A percentile compares a stretch with the other conserved stretches of the same genome.
Conservation (phyloP, 164 flowering plant species). For the Chloranthus sessilifolius region DNA sequence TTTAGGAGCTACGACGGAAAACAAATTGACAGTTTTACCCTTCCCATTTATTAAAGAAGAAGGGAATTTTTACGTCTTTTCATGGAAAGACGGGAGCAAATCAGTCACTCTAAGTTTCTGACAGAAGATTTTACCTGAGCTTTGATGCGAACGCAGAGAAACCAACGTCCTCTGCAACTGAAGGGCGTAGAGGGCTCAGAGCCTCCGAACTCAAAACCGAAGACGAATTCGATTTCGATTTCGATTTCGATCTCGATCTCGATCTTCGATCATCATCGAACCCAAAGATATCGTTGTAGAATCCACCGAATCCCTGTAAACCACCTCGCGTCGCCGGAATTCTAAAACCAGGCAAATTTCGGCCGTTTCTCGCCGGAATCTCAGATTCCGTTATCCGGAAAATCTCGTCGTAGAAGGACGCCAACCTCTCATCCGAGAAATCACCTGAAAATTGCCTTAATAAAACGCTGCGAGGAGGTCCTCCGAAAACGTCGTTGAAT, state of each 20-base stretch:
- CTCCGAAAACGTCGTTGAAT: conserved; percentile 85
- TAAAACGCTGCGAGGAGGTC: conserved; percentile 68
- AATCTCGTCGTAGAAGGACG: conserved; percentile 48
- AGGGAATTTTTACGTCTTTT: too few species aligned
- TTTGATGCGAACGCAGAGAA: conserved; percentile 49
- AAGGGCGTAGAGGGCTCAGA: conserved; percentile 54
- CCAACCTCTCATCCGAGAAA: conserved; percentile 7
- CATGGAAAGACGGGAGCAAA: not conserved
- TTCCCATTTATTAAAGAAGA: too few species aligned
- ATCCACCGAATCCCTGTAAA: conserved; percentile 14
- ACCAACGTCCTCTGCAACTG: conserved; percentile 39
- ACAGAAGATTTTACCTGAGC: conserved; percentile 50
- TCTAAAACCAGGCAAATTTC: conserved; percentile 48
- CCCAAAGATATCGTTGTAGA: conserved; percentile 61
- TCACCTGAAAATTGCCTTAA: conserved; percentile 37
- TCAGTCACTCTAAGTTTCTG: not conserved
- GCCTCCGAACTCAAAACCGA: conserved; percentile 78
- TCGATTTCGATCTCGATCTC: conserved; percentile 26
- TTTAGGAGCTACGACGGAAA: too few species aligned
- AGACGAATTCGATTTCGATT: conserved; percentile 58
- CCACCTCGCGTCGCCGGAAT: conserved; percentile 30
- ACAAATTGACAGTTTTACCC: conserved; percentile 6
- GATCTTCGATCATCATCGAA: conserved; percentile 35
- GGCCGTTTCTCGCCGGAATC: conserved; percentile 21
- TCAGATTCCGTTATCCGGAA: conserved; percentile 35